Base-by-base conservation (phyloP, 768 basidiomycete species). In the Leccinum obscurum region DNA sequence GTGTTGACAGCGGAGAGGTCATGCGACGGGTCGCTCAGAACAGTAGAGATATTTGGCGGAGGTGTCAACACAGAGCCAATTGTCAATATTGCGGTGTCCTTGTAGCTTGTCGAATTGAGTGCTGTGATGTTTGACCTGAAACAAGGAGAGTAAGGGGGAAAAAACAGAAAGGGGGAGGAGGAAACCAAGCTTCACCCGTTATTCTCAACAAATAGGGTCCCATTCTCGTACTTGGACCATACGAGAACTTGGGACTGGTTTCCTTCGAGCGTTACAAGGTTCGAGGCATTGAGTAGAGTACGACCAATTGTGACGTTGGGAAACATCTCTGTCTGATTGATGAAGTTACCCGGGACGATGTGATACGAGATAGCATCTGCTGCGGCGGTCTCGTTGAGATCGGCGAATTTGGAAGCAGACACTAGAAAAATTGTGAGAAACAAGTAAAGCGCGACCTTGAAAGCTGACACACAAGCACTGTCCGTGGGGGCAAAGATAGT, bases 301-400 rank as follows among this genome's bases (percentile, higher is more conserved):
- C 86, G 81, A 2, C 85, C 86, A 56, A 92, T 72, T 0, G 88
- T 89, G 62, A 80, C 77, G 64, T 82, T 84, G 2, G 88, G 87
- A 58, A 75, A 81, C 15, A 73, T 70, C 11, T 75, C 72, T n/a
- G 79, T 75, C 10, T 73, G 61, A 5, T 79, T 76, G 48, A 75
- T 59, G 69, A 85, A 81, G 60, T 84, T 76, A 26, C 85, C 85
- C 52, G 77, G 65, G 8, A 87, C 75, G 61, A 87, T 70, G 69
- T 87, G 86, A 68, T 86, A 87, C 6, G 83, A 75, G 41, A 88
- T 62, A 46, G 83, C 72, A 61, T 84, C 74, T 44, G 82, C 78
- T 11, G 88, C 66, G 22, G 64, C 54, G 15, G 71, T 75, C 4
- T 68, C 35, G 60, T 82, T 76, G 48, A 51, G 24, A 28, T 7